Evolutionary conservation across 2,329 filamentous ascomycete species (phyloP).

Genomic region (Aureobasidium pullulans): DNA sequence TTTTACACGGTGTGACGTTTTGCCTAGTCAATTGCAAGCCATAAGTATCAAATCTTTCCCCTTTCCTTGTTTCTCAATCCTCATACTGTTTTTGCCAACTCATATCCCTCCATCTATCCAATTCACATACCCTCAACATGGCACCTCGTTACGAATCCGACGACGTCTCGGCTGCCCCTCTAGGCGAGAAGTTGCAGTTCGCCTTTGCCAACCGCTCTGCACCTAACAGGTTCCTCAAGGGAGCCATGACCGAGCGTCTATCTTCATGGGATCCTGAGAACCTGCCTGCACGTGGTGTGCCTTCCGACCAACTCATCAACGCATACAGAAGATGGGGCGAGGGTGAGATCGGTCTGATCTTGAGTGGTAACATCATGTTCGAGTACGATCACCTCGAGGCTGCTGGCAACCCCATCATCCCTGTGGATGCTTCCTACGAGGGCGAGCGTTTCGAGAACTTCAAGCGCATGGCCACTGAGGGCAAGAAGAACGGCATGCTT

Average conservation of each 20-base stretch:
- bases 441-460: conserved; percentile 56
- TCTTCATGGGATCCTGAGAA: conserved; percentile 53
- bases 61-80: not conserved
- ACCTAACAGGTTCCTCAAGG: conserved; percentile 60
- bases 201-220: conserved; percentile 47
- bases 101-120: not conserved
- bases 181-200: conserved; percentile 39
- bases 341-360: conserved; percentile 47
- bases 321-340: conserved; percentile 57
- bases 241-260: conserved; percentile 58
- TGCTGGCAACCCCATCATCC: conserved; percentile 53
- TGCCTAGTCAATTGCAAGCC: not conserved
- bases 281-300: conserved; percentile 46
- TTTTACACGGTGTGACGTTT: conserved; percentile 10
- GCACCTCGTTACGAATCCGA: conserved; percentile 32
- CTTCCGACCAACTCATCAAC: conserved; percentile 46
- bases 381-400: conserved; percentile 53
- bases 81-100: not conserved
- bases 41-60: not conserved
- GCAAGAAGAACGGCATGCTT: conserved; percentile 51
- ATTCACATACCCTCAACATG: not conserved
- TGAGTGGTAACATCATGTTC: conserved; percentile 59
- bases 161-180: conserved; percentile 32
- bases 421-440: conserved; percentile 41
- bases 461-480: conserved; percentile 46